phyloP scores from a whole-genome alignment of 768 basidiomycete genomes.

The Russula vinacea region DNA sequence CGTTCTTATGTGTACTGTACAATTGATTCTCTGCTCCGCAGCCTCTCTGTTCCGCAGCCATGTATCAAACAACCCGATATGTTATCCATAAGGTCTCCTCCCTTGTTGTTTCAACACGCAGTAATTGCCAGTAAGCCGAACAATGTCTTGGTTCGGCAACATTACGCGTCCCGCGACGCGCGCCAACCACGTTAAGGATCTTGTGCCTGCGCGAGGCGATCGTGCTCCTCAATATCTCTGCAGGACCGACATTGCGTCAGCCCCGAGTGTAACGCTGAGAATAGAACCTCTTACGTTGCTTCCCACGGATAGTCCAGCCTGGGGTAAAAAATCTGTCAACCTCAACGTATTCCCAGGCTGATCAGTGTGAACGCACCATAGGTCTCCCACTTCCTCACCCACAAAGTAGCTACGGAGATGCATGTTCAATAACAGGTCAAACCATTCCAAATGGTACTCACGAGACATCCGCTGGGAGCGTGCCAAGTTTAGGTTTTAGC shows the following conservation, averaged over 20 bases:
- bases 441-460: slow-evolving; percentile 38
- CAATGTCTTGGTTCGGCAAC: not conserved
- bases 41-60: not conserved
- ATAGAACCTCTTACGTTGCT: slow-evolving; percentile 49
- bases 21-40: not conserved
- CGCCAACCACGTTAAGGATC: not conserved
- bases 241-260: slow-evolving; percentile 11
- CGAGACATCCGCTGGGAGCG: slow-evolving; percentile 64
- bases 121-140: slow-evolving; percentile 10
- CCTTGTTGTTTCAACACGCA: not conserved
- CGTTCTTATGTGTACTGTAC: not conserved
- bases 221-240: slow-evolving; percentile 77
- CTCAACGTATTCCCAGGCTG: slow-evolving; percentile 10
- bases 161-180: not conserved
- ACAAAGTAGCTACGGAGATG: slow-evolving; percentile 60
- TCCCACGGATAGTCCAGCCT: slow-evolving; percentile 90
- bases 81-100: not conserved
- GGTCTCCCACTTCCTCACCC: slow-evolving; percentile 68
- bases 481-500: slow-evolving; percentile 77
- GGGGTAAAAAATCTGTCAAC: slow-evolving; percentile 26
- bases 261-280: slow-evolving; percentile 22
- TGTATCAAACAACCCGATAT: not conserved
- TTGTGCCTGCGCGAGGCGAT: slow-evolving; percentile 49
- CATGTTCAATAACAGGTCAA: slow-evolving; percentile 7
- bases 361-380: slow-evolving; percentile 55